Base-by-base conservation (phyloP, 768 basidiomycete genomes). In the Boletus tomentosulus region DNA sequence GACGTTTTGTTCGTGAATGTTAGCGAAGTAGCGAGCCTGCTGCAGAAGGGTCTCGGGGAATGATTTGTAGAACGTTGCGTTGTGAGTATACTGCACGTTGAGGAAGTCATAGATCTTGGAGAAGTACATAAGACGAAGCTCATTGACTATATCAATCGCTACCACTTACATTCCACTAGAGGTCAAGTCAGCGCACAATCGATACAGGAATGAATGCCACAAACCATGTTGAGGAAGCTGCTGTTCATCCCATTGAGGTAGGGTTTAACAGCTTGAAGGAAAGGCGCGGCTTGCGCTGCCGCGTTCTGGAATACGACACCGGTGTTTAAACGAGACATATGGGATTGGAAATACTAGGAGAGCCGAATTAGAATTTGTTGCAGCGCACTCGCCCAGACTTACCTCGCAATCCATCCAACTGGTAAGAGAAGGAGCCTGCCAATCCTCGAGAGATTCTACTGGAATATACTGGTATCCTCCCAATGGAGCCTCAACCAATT, bases 381-480 rank as follows among this genome's bases (percentile, higher is more conserved):
- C 8, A 9, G 15, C 13, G 4, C 7, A 27, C 12, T 33, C 15
- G 30, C 44, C 41, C 46, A 22, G 7, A 30, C 48, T 57, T 58
- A 81, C 80, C 7, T 76, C 71, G 67, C 84, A 85, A 16, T 77
- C 74, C 38, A 82, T 84, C 88, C 87, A 92, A 57, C 85, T 85
- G 70, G 92, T 90, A 52, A 92, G 74, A 31, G 86, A 85, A 57
- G 89, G 82, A 61, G 48, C 57, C 48, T 69, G 60, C 60, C 46
- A 76, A 78, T 24, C 85, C 69, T 91, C 89, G 39, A 93, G 83
- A 27, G 69, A 69, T 35, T 67, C 58, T 13, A 69, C 68, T 39
- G 90, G 88, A 43, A 94, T 77, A 62, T 93, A 94, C 71, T 92
- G 89, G 66, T 92, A 93, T 1, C 89, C 89, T 19, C 83, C 82